Evolutionary conservation across 73 alveolate genomes (phyloP).

Genomic region (Paramecium primaurelia): DNA sequence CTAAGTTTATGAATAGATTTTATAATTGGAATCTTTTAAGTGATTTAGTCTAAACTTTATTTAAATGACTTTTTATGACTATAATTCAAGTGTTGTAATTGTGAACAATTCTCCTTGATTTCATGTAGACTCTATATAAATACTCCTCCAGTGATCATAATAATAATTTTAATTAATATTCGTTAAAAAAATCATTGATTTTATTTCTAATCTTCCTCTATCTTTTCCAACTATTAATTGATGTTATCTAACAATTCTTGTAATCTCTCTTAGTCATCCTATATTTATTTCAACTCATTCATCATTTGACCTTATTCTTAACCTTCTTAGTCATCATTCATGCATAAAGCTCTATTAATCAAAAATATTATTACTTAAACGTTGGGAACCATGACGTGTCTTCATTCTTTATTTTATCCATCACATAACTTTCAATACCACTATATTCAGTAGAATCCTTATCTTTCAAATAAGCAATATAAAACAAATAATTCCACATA

Average conservation of each 20-base stretch:
- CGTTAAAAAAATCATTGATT: neutral
- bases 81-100: neutral
- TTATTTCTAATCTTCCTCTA: slow-evolving; percentile 41
- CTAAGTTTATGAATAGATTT: neutral
- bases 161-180: neutral
- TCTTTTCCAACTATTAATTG: slow-evolving; percentile 37
- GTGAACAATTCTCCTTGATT: neutral
- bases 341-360: slow-evolving; percentile 48
- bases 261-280: slow-evolving; percentile 47
- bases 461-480: slow-evolving; percentile 82
- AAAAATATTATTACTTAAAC: slow-evolving; percentile 49
- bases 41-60: neutral
- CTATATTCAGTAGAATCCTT: slow-evolving; percentile 91
- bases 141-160: neutral
- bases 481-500: slow-evolving; percentile 89
- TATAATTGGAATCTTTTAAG: neutral
- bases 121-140: neutral
- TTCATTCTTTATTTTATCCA: slow-evolving; percentile 79
- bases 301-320: neutral
- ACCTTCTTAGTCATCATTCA: slow-evolving; percentile 55
- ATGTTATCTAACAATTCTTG: slow-evolving; percentile 42
- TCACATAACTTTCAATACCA: slow-evolving; percentile 95
- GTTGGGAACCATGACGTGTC: slow-evolving; percentile 94
- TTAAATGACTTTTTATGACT: neutral
- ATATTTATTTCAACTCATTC: slow-evolving; percentile 32